These are phyloP conservation scores for Erodium trifolium DNA, from an alignment of 441 rosid genomes.

Conservation along the genomic window DNA sequence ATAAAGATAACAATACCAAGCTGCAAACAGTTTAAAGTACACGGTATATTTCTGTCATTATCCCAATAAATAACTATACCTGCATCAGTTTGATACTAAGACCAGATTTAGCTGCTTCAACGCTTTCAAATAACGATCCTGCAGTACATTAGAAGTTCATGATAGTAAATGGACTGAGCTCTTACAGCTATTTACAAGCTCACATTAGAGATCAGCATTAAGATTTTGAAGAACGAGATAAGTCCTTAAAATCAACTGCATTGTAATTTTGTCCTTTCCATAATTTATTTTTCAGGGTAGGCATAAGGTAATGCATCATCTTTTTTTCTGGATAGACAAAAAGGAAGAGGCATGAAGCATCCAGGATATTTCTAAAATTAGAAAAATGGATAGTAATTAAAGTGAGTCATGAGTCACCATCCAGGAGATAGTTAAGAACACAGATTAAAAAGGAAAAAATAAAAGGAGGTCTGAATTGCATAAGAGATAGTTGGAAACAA, in stretches of 20 bases:
- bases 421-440: too few species aligned
- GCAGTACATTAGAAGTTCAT: conserved; percentile 19
- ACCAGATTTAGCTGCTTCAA: conserved; percentile 53
- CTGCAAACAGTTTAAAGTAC: too few species aligned
- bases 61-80: conserved; percentile 30
- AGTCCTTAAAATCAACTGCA: background rate
- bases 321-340: background rate
- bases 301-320: background rate
- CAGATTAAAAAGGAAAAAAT: too few species aligned
- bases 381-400: background rate
- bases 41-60: too few species aligned
- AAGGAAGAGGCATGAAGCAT: background rate
- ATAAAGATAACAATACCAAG: too few species aligned
- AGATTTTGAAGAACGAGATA: background rate
- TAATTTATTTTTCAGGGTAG: background rate
- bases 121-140: conserved; percentile 86
- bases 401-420: background rate
- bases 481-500: too few species aligned
- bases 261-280: background rate
- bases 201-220: background rate
- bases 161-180: background rate
- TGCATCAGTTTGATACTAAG: conserved; percentile 84
- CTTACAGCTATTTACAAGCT: background rate
- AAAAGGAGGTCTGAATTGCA: too few species aligned
- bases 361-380: background rate